Conservation (phyloP, 805 yeast species). For the Nakazawaea populi region DNA sequence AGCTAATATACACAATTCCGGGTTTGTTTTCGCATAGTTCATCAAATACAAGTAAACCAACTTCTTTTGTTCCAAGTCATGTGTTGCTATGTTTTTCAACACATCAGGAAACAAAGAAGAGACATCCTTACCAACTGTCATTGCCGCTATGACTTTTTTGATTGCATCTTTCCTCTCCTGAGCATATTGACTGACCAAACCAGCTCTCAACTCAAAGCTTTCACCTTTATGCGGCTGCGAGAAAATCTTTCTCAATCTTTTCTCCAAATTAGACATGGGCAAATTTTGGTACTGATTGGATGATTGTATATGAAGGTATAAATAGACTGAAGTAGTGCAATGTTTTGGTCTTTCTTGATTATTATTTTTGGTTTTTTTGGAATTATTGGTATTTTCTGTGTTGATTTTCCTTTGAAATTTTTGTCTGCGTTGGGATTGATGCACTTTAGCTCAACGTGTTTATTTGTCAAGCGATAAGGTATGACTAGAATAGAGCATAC, state of each 20-base stretch:
- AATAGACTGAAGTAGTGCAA: not conserved
- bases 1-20: slow-evolving; percentile 92
- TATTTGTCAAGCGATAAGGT: too few species aligned
- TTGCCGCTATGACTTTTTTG: slow-evolving; percentile 93
- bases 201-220: slow-evolving; percentile 84
- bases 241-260: slow-evolving; percentile 35
- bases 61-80: slow-evolving; percentile 94
- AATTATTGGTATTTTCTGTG: too few species aligned
- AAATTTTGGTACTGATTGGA: too few species aligned
- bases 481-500: too few species aligned
- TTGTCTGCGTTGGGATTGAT: too few species aligned
- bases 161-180: slow-evolving; percentile 94
- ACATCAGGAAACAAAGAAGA: slow-evolving; percentile 94
- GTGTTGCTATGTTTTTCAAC: slow-evolving; percentile 92
- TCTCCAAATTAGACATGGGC: slow-evolving; percentile 24
- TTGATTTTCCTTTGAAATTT: too few species aligned
- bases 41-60: slow-evolving; percentile 89
- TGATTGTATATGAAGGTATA: not conserved
- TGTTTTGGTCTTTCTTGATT: not conserved
- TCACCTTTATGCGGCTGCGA: slow-evolving; percentile 54
- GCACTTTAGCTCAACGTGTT: too few species aligned
- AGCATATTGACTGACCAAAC: slow-evolving; percentile 91
- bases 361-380: not conserved
- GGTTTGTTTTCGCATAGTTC: slow-evolving; percentile 96
- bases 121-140: slow-evolving; percentile 97